Evolutionary conservation across 352 stramenopile species (phyloP).

Genomic region (Phytophthora hibernalis): DNA sequence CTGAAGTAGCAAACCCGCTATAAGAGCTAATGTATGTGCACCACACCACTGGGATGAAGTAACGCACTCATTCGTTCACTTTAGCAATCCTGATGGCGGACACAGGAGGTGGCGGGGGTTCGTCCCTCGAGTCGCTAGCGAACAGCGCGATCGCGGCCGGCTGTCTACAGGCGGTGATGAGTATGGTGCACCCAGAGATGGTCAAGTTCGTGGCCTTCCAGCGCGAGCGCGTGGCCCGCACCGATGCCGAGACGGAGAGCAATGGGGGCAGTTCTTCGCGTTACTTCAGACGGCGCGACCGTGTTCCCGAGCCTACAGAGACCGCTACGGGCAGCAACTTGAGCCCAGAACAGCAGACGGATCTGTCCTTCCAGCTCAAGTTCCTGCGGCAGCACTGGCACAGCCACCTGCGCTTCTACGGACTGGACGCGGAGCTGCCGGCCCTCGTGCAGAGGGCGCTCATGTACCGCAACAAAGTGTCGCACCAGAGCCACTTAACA

Average conservation of each 20-base stretch:
- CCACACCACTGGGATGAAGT: background rate
- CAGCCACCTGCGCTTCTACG: conserved; percentile 42
- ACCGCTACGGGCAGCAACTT: background rate
- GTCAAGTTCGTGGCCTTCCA: conserved; percentile 46
- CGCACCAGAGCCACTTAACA: conserved; percentile 43
- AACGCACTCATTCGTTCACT: background rate
- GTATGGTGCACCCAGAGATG: conserved; percentile 46
- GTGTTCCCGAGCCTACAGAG: background rate
- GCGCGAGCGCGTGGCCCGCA: conserved; percentile 36
- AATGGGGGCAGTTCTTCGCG: conserved; percentile 14
- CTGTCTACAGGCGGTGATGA: conserved; percentile 55
- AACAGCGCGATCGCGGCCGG: conserved; percentile 40
- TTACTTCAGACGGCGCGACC: conserved; percentile 7
- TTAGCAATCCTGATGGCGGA: background rate
- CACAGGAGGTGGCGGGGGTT: background rate
- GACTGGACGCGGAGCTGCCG: conserved; percentile 34
- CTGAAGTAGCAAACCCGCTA: background rate
- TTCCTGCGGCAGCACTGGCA: conserved; percentile 50
- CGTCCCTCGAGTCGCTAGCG: conserved; percentile 39
- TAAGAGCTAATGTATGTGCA: background rate
- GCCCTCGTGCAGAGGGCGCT: conserved; percentile 41
- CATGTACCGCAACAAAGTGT: conserved; percentile 45
- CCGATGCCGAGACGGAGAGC: conserved; percentile 21
- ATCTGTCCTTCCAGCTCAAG: conserved; percentile 48
- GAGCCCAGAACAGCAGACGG: conserved; percentile 30